A percentile compares a stretch with the other conserved stretches of the same genome.
Evolutionary conservation across 306 rosid species (phyloP).

Genomic region (Astragalus membranaceus): DNA sequence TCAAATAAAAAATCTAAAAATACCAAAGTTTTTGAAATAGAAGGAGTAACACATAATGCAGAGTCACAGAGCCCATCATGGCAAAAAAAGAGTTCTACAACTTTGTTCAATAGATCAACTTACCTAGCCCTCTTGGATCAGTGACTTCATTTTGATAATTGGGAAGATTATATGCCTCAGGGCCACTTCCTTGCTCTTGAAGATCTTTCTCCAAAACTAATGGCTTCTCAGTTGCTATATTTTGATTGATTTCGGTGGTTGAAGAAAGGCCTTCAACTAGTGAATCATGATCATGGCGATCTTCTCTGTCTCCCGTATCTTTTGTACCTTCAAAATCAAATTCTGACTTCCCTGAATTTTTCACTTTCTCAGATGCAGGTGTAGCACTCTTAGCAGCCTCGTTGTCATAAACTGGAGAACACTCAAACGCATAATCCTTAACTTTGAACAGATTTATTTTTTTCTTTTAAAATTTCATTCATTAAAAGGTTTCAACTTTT

Average conservation of each 20-base stretch:
- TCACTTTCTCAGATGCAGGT: not conserved
- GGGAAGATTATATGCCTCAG: conserved; percentile 3
- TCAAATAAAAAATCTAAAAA: too few species aligned
- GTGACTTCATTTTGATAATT: conserved; percentile 30
- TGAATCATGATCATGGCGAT: not conserved
- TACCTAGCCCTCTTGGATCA: conserved; percentile 43
- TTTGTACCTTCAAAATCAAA: not conserved
- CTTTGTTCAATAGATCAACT: not conserved
- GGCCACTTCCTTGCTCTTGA: not conserved
- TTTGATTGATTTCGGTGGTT: not conserved
- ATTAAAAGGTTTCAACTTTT: too few species aligned
- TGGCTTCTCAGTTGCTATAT: conserved; percentile 6
- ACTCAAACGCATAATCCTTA: not conserved
- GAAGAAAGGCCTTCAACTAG: conserved; percentile 18
- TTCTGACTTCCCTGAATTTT: conserved; percentile 7
- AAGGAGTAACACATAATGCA: not conserved
- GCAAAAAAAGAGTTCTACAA: too few species aligned
- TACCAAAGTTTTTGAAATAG: too few species aligned
- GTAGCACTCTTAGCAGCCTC: conserved; percentile 10
- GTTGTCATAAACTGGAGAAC: conserved; percentile 36
- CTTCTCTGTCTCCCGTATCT: not conserved
- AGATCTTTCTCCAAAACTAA: conserved; percentile 35
- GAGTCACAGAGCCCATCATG: too few species aligned
- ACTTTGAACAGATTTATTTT: too few species aligned
- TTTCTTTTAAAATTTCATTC: too few species aligned